These are phyloP conservation scores for Coniochaeta sp. DNA, from an alignment of 2,329 filamentous ascomycete genomes.

Conservation along the genomic window DNA sequence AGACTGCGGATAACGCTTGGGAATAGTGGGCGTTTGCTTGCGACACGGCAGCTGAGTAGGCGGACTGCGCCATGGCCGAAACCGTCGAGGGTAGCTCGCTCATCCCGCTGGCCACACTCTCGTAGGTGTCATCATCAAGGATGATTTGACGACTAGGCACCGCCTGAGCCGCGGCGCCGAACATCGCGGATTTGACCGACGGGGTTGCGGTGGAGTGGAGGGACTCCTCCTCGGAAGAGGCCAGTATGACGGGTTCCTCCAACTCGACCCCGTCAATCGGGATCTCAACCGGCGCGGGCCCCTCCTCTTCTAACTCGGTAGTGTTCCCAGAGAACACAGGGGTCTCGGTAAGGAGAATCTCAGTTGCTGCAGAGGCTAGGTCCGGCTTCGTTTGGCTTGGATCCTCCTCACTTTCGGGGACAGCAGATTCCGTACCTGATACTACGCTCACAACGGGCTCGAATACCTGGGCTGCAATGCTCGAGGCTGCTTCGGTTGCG, in stretches of 20 bases:
- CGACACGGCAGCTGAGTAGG: constrained; percentile 58
- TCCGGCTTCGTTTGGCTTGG: constrained; percentile 10
- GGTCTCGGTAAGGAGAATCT: constrained; percentile 22
- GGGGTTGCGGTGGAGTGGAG: constrained; percentile 17
- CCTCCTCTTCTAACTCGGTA: constrained; percentile 10
- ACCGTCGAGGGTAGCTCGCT: constrained; percentile 21
- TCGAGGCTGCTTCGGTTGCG: constrained; percentile 6
- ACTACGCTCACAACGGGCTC: constrained; percentile 5
- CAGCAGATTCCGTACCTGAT: constrained; percentile 1
- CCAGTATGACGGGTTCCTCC: constrained; percentile 9
- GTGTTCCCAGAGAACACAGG: constrained; percentile 20
- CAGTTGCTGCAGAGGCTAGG: constrained; percentile 12
- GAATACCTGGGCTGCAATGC: constrained; percentile 10
- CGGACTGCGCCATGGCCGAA: constrained; percentile 21
- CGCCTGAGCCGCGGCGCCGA: constrained; percentile 43
- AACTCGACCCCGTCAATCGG: constrained; percentile 15
- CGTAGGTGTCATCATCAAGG: constrained; percentile 38
- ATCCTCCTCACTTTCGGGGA: constrained; percentile 14
- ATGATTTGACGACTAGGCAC: constrained; percentile 40
- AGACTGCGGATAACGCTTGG: constrained; percentile 59
- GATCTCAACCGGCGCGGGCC: constrained; percentile 10
- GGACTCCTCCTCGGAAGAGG: constrained; percentile 11
- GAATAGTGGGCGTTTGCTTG: constrained; percentile 61
- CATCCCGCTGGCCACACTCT: constrained; percentile 26
- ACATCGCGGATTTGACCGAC: constrained; percentile 36